phyloP scores from a whole-genome alignment of 2,329 filamentous ascomycete species.

The Ceratocystis lukuohia region DNA sequence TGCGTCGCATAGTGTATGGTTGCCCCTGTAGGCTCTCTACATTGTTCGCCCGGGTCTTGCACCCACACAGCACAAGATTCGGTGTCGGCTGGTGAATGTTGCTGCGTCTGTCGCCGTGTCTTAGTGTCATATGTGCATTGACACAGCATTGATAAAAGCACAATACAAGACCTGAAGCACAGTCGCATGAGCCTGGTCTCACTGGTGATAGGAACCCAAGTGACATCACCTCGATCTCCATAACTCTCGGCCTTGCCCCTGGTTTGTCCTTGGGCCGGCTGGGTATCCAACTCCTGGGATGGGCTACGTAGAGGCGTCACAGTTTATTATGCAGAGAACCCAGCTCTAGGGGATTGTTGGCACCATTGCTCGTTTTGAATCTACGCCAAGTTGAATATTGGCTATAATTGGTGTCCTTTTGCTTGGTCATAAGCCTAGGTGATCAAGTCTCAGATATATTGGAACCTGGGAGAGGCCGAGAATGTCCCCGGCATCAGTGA shows the following conservation, averaged over 20 bases:
- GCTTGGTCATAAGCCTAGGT: not conserved
- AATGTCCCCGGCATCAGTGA: not conserved
- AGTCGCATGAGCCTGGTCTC: not conserved
- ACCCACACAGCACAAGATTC: not conserved
- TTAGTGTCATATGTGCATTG: not conserved
- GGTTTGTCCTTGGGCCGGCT: not conserved
- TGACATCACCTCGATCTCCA: not conserved
- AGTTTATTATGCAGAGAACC: not conserved
- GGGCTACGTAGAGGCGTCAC: not conserved
- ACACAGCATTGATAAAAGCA: not conserved
- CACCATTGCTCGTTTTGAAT: not conserved
- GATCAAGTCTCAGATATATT: not conserved
- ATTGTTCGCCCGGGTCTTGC: not conserved
- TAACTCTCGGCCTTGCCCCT: not conserved
- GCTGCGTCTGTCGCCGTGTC: not conserved
- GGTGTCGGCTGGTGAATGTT: not conserved
- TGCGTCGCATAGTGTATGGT: not conserved
- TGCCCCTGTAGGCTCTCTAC: not conserved
- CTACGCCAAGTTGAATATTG: not conserved
- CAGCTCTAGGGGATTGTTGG: not conserved
- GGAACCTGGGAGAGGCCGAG: not conserved
- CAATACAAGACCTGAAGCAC: not conserved
- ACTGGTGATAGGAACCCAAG: not conserved
- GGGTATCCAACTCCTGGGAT: not conserved
- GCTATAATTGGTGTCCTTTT: not conserved